Evolutionary conservation across 1,284 basidiomycete genomes (phyloP).

Genomic region (Apiotrichum brassicae): DNA sequence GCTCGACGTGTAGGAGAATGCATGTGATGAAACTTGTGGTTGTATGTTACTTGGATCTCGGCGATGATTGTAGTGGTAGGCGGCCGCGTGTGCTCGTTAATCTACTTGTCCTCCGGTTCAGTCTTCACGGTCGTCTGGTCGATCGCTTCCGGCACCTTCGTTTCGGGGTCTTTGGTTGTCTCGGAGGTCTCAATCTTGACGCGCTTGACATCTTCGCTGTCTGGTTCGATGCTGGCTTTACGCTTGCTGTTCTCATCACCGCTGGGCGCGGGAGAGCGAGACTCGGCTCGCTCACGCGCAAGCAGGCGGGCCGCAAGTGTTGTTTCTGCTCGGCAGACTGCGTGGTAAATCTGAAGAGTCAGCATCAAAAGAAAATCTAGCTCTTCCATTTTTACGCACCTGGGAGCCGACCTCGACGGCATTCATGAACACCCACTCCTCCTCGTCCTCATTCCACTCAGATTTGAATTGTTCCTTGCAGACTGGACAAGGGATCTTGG

Average conservation of each 20-base stretch:
- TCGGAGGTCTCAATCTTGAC: slow-evolving; percentile 15
- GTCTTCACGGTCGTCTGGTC: neutral
- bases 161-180: too few relatives aligned
- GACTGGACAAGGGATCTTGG: slow-evolving; percentile 82
- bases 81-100: too few relatives aligned
- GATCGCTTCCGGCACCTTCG: too few relatives aligned
- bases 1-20: too few relatives aligned
- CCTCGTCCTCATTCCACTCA: slow-evolving; percentile 92
- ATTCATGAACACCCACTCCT: slow-evolving; percentile 98
- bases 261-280: slow-evolving; percentile 7
- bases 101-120: too few relatives aligned
- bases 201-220: slow-evolving; percentile 18
- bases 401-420: slow-evolving; percentile 73
- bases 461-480: slow-evolving; percentile 92
- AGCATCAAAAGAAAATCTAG: neutral
- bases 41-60: too few relatives aligned
- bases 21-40: too few relatives aligned
- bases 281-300: slow-evolving; percentile 11
- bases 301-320: slow-evolving; percentile 14
- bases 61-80: too few relatives aligned
- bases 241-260: slow-evolving; percentile 13
- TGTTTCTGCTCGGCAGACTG: slow-evolving; percentile 62
- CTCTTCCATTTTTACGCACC: slow-evolving; percentile 50
- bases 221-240: slow-evolving; percentile 13
- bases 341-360: slow-evolving; percentile 67